These are phyloP conservation scores for Globisporangium sylvaticum DNA, from an alignment of 352 stramenopile genomes.

Conservation along the genomic window DNA sequence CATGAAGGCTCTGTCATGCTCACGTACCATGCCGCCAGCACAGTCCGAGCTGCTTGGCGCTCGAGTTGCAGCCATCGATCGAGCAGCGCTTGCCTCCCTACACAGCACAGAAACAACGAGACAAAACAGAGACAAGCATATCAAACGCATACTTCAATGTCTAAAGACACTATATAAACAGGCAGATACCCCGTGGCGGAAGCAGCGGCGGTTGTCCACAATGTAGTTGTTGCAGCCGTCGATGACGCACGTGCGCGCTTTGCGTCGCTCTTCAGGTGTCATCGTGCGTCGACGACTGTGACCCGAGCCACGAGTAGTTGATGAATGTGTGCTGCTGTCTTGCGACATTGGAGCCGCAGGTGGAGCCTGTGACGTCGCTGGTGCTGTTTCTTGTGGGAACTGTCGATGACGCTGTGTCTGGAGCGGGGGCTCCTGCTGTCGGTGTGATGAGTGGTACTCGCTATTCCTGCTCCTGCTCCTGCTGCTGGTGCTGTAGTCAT, in stretches of 20 bases:
- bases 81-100: slow-evolving; percentile 38
- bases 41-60: slow-evolving; percentile 25
- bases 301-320: too few relatives aligned
- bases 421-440: too few relatives aligned
- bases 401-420: too few relatives aligned
- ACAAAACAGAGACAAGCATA: not conserved
- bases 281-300: not conserved
- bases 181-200: slow-evolving; percentile 25
- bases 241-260: slow-evolving; percentile 39
- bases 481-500: too few relatives aligned
- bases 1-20: not conserved
- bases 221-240: slow-evolving; percentile 50
- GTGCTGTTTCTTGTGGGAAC: too few relatives aligned
- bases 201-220: slow-evolving; percentile 46
- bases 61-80: slow-evolving; percentile 22
- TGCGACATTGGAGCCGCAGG: too few relatives aligned
- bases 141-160: not conserved
- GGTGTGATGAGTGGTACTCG: too few relatives aligned
- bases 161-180: not conserved
- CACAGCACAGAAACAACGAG: not conserved
- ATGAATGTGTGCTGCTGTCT: not conserved
- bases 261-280: slow-evolving; percentile 39
- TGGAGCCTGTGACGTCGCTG: too few relatives aligned
- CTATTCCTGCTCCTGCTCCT: too few relatives aligned
- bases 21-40: slow-evolving; percentile 23